Percentiles rank a stretch among this genome's conserved stretches.
These are phyloP conservation scores for Massariosphaeria phaeospora DNA, from an alignment of 495 filamentous ascomycete species.

Conservation along the genomic window DNA sequence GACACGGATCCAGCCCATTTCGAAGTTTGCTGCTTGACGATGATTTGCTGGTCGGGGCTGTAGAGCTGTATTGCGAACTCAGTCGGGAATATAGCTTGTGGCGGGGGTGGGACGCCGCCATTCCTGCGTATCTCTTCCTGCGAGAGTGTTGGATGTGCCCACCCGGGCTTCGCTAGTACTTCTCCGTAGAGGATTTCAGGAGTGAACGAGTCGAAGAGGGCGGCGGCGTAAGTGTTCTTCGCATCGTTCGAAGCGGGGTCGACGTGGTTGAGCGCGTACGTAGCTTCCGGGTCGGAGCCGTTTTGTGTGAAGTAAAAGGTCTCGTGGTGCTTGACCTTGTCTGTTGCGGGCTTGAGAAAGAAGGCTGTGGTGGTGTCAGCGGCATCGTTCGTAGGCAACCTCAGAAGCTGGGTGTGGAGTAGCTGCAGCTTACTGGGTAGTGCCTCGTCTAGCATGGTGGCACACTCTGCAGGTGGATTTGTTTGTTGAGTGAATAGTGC, in stretches of 20 bases:
- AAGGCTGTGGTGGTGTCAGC: constrained; percentile 49
- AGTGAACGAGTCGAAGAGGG: constrained; percentile 76
- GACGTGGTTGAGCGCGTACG: constrained; percentile 71
- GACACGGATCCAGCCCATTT: constrained; percentile 70
- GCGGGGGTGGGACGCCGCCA: constrained; percentile 60
- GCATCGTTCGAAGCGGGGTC: constrained; percentile 63
- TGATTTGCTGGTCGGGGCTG: constrained; percentile 82
- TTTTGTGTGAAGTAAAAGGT: constrained; percentile 70
- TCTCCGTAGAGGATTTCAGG: constrained; percentile 81
- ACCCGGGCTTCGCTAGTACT: constrained; percentile 76
- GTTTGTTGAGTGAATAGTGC: background rate
- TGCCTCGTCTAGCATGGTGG: constrained; percentile 85
- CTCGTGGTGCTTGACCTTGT: constrained; percentile 50
- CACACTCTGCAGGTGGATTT: constrained; percentile 14
- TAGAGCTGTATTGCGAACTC: constrained; percentile 83
- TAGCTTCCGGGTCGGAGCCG: constrained; percentile 70
- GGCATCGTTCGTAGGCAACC: constrained; percentile 32
- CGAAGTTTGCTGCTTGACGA: constrained; percentile 63
- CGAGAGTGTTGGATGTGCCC: constrained; percentile 74
- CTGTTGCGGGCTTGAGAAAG: constrained; percentile 51
- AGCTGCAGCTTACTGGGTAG: constrained; percentile 64
- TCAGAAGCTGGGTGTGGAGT: background rate
- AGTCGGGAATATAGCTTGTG: constrained; percentile 71
- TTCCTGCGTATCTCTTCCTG: constrained; percentile 73
- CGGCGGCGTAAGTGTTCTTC: constrained; percentile 79